Evolutionary conservation across 345 rosid genomes (phyloP), one percentile per base, ranked within the genome.

Genomic region (Cochlearia excelsa): DNA sequence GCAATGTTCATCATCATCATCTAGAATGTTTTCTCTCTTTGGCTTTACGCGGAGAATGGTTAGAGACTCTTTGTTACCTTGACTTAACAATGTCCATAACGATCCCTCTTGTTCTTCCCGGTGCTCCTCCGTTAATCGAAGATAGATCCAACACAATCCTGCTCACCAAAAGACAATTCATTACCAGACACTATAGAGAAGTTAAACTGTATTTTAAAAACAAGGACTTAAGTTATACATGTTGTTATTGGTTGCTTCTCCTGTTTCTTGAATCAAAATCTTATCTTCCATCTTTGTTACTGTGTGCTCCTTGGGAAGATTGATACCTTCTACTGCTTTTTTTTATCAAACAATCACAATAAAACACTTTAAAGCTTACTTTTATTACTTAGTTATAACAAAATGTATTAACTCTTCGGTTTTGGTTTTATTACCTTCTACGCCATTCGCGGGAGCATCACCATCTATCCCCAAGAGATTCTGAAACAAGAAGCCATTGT

Each of bases 21-120:
- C 55, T 23, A 53, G 23, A 40, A 53, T 40, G 67, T 31, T 69
- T 54, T 23, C 46, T 16, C 46, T 54, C 62, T 61, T 61, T 26
- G 31, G 67, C 56, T 54, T 46, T 33, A 55, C 1, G 30, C 61
- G 9, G 61, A n/a, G 44, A 46, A 68, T 39, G 11, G 28, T 29
- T 11, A 37, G 16, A 47, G 27, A 40, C 44, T 68, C 52, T 42
- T 63, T 38, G 70, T 71, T 23, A 71, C 33, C 70, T 37, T 29
- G 80, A 73, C 64, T 78, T 76, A 1, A 81, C 37, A 1, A 75
- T 35, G 46, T 72, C 67, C 42, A 85, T 69, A 11, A 74, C 74
- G 11, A 93, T 77, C 63, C 95, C 99, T 65, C 99, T 81, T 10
- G 99, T 93, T 75, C 87, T 79, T 56, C 95, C 84, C 0, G 99